Evolutionary conservation across 2,329 filamentous ascomycete genomes (phyloP).

Genomic region (Lasiodiplodia theobromae): DNA sequence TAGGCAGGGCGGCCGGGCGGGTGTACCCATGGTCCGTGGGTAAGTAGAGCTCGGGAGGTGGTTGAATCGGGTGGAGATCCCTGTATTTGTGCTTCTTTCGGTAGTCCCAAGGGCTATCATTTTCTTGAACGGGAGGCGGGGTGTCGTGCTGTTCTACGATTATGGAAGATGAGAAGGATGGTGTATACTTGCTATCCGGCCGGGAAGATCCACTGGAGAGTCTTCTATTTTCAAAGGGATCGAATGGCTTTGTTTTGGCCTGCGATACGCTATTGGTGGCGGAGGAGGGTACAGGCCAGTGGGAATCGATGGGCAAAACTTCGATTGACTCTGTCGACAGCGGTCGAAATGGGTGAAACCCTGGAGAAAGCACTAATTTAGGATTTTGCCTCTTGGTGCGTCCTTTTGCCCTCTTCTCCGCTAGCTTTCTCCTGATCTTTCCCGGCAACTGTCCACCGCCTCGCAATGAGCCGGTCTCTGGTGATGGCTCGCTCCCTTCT

Average conservation of each 20-base stretch:
- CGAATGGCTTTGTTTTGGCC: background rate
- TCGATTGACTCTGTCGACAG: background rate
- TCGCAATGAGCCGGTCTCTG: background rate
- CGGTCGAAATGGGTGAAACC: background rate
- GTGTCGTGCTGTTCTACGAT: background rate
- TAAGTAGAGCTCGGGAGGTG: background rate
- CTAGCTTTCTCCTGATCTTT: background rate
- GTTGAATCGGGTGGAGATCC: background rate
- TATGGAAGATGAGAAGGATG: background rate
- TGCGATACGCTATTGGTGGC: background rate
- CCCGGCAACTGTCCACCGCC: background rate
- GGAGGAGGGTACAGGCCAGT: background rate
- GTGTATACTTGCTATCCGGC: background rate
- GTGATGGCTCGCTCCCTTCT: background rate
- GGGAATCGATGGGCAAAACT: background rate
- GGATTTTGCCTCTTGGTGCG: background rate
- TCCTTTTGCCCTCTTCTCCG: background rate
- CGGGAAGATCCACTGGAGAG: background rate
- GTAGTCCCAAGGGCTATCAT: background rate
- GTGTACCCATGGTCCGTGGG: background rate
- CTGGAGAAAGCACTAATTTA: background rate
- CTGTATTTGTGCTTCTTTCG: background rate
- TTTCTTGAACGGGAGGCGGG: background rate
- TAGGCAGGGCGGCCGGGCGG: background rate
- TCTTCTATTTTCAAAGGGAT: background rate